Evolutionary conservation across 371 early-diverging fungal species (phyloP).

Genomic region (Syncephalis fuscata): DNA sequence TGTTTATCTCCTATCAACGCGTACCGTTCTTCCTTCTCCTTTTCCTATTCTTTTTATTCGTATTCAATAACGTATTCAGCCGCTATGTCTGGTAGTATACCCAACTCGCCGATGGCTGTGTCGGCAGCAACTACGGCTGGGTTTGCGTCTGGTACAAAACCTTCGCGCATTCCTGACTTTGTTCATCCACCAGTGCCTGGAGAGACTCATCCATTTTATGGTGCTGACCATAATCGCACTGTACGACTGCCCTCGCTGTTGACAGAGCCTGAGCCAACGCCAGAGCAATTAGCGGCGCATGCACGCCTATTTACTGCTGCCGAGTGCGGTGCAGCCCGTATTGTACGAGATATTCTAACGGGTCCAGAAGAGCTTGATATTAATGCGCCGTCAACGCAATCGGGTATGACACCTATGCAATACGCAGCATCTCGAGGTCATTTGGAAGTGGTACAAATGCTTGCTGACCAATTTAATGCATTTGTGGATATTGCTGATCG

Average conservation of each 20-base stretch:
- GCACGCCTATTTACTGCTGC: neutral
- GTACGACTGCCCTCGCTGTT: constrained; percentile 22
- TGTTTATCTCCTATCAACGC: no score
- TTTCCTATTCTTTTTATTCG: no score
- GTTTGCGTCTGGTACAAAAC: no score
- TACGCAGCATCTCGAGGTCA: constrained; percentile 1
- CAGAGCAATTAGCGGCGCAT: neutral
- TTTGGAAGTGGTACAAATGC: neutral
- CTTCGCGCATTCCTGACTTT: constrained; percentile 24
- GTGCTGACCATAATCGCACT: constrained; percentile 30
- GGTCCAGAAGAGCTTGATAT: constrained; percentile 9
- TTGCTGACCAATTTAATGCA: constrained; percentile 7
- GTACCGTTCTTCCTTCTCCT: no score
- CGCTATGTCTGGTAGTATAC: no score
- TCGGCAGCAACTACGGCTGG: no score
- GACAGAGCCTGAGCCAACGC: neutral
- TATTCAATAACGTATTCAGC: no score
- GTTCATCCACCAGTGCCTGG: constrained; percentile 48
- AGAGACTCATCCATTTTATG: constrained; percentile 43
- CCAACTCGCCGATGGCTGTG: no score
- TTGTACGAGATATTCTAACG: constrained; percentile 12
- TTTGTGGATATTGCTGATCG: neutral
- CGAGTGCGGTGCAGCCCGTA: constrained; percentile 11
- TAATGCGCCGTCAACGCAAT: neutral
- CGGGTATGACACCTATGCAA: neutral